A percentile compares a stretch with the other conserved stretches of the same genome.
Evolutionary conservation across 345 rosid genomes (phyloP).

Genomic region (Odontarrhena argentea): DNA sequence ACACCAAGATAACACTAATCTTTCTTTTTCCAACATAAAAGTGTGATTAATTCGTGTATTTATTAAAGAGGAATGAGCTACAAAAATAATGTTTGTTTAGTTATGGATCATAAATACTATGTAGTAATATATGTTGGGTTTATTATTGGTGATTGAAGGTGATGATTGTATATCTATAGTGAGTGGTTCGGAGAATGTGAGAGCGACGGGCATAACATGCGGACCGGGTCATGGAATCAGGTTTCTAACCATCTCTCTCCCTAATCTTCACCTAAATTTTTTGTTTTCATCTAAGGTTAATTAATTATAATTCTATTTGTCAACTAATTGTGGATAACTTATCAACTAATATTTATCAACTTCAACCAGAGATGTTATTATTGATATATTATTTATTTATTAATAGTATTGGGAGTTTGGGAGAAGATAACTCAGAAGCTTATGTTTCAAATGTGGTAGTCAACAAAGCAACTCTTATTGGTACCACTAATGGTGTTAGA

Average conservation of each 20-base stretch:
- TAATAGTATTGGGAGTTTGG: slow-evolving; percentile 82
- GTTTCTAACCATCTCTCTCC: slow-evolving; percentile 47
- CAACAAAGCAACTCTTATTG: slow-evolving; percentile 60
- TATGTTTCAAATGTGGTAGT: slow-evolving; percentile 76
- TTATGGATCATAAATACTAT: not conserved
- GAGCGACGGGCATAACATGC: slow-evolving; percentile 72
- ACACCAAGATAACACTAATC: too few relatives aligned
- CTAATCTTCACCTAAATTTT: slow-evolving; percentile 33
- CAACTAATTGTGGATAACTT: slow-evolving; percentile 19
- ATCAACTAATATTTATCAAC: slow-evolving; percentile 36
- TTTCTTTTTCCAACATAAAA: too few relatives aligned
- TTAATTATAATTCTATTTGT: slow-evolving; percentile 3
- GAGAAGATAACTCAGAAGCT: slow-evolving; percentile 60
- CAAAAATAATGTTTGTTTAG: not conserved
- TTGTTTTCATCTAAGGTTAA: slow-evolving; percentile 10
- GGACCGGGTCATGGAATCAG: slow-evolving; percentile 99
- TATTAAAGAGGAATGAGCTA: not conserved
- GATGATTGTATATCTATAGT: slow-evolving; percentile 94
- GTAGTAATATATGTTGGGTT: slow-evolving; percentile 23
- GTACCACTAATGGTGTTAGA: slow-evolving; percentile 82
- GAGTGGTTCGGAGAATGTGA: slow-evolving; percentile 79
- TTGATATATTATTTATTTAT: not conserved
- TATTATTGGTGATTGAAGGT: slow-evolving; percentile 47
- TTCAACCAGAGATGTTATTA: not conserved
- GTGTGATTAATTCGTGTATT: too few relatives aligned